A percentile compares a stretch with the other conserved stretches of the same genome.
These are phyloP conservation scores for Sclerotinia borealis DNA, from an alignment of 2,329 filamentous ascomycete species.

Conservation along the genomic window DNA sequence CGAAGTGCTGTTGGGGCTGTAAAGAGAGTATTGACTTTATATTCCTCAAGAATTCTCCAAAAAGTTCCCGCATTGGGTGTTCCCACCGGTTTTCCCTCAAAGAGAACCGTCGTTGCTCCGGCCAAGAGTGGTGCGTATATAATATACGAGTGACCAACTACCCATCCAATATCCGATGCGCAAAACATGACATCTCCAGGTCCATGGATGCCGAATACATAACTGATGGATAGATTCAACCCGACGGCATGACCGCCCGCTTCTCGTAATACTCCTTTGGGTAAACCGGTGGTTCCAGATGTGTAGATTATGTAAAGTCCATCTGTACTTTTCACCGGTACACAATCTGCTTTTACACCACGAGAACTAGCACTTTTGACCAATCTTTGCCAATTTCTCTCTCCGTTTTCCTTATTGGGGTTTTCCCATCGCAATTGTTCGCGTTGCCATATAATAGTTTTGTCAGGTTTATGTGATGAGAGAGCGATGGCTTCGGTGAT, in stretches of 20 bases:
- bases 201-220: constrained; percentile 75
- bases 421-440: constrained; percentile 69
- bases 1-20: constrained; percentile 84
- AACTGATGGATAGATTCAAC: constrained; percentile 72
- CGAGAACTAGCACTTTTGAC: constrained; percentile 64
- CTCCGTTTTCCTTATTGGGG: constrained; percentile 57
- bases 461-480: constrained; percentile 63
- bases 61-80: constrained; percentile 84
- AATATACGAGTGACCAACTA: constrained; percentile 81
- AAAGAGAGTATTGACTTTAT: constrained; percentile 77
- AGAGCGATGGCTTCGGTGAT: constrained; percentile 66
- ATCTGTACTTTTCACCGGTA: constrained; percentile 72
- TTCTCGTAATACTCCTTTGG: constrained; percentile 78
- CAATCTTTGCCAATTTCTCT: constrained; percentile 74
- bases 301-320: constrained; percentile 90
- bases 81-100: constrained; percentile 89
- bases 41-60: constrained; percentile 80
- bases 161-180: constrained; percentile 88
- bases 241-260: constrained; percentile 85
- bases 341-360: constrained; percentile 63
- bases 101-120: constrained; percentile 80
- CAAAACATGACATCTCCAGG: constrained; percentile 70
- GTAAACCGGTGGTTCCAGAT: constrained; percentile 72
- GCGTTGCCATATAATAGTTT: constrained; percentile 78
- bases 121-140: constrained; percentile 81